These are phyloP conservation scores for Stenocarpella maydis DNA, from an alignment of 2,329 filamentous ascomycete species.

Conservation along the genomic window DNA sequence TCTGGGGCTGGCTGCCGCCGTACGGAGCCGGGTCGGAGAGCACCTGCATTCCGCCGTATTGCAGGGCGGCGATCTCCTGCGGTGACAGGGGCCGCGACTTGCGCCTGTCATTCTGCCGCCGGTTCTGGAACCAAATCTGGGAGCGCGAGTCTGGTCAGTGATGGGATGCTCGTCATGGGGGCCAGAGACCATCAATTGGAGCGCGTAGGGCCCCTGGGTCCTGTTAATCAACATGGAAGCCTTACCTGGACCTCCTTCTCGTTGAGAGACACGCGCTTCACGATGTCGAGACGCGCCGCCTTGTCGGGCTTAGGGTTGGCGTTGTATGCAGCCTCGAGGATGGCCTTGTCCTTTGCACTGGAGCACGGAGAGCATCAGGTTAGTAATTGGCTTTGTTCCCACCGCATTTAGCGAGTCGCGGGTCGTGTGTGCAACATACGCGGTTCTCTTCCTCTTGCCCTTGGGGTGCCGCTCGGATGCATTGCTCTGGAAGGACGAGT, in stretches of 20 bases:
- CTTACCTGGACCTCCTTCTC: constrained; percentile 97
- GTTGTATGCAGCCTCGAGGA: constrained; percentile 86
- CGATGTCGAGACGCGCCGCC: constrained; percentile 82
- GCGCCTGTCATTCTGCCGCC: constrained; percentile 89
- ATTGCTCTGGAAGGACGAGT: constrained; percentile 35
- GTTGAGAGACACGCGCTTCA: constrained; percentile 84
- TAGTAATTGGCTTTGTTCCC: constrained; percentile 19
- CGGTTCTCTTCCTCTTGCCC: constrained; percentile 69
- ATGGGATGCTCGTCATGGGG: constrained; percentile 7
- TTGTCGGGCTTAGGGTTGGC: constrained; percentile 93
- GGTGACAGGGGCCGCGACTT: constrained; percentile 85
- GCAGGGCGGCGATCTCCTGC: constrained; percentile 74
- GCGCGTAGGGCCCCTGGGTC: constrained; percentile 8
- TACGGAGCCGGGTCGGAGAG: constrained; percentile 53
- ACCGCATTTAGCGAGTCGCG: constrained; percentile 8
- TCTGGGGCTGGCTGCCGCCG: constrained; percentile 35
- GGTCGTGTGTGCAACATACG: constrained; percentile 55
- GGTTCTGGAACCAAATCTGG: constrained; percentile 99
- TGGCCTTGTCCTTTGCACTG: constrained; percentile 87
- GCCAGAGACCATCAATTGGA: constrained; percentile 9
- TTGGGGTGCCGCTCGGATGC: constrained; percentile 58
- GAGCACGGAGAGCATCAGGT: constrained; percentile 6
- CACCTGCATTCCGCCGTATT: constrained; percentile 62
- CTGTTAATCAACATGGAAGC: constrained; percentile 34
- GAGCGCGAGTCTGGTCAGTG: constrained; percentile 31